Conservation (phyloP, 2,329 filamentous ascomycete species). For the Aspergillus felis region DNA sequence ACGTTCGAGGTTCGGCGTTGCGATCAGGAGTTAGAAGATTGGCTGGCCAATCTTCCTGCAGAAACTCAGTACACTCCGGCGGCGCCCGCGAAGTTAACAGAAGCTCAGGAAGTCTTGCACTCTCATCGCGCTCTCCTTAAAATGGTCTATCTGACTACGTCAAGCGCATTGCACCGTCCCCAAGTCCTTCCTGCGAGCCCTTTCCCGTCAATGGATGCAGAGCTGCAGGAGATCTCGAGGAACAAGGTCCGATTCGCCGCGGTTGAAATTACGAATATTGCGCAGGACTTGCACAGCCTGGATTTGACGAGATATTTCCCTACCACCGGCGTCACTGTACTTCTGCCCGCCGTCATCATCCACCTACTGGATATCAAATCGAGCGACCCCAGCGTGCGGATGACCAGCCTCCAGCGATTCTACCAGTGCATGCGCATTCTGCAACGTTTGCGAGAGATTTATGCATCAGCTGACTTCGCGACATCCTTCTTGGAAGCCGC, state of each 20-base stretch:
- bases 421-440: constrained; percentile 90
- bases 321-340: constrained; percentile 84
- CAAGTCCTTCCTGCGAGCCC: constrained; percentile 78
- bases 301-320: constrained; percentile 76
- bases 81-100: constrained; percentile 53
- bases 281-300: constrained; percentile 67
- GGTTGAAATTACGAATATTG: constrained; percentile 78
- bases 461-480: constrained; percentile 93
- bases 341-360: constrained; percentile 89
- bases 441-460: constrained; percentile 80
- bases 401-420: constrained; percentile 74
- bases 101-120: constrained; percentile 49
- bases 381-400: constrained; percentile 65
- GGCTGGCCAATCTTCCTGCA: constrained; percentile 68
- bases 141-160: constrained; percentile 89
- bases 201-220: constrained; percentile 52
- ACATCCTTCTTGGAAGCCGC: constrained; percentile 91
- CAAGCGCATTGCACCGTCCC: constrained; percentile 85
- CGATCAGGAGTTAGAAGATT: constrained; percentile 73
- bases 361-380: constrained; percentile 91
- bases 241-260: constrained; percentile 80
- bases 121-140: constrained; percentile 83
- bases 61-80: constrained; percentile 68
- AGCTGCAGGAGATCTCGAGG: constrained; percentile 77
- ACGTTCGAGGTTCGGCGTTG: constrained; percentile 73